Conservation (phyloP, 2,329 filamentous ascomycete species). For the Alternaria ventricosa region DNA sequence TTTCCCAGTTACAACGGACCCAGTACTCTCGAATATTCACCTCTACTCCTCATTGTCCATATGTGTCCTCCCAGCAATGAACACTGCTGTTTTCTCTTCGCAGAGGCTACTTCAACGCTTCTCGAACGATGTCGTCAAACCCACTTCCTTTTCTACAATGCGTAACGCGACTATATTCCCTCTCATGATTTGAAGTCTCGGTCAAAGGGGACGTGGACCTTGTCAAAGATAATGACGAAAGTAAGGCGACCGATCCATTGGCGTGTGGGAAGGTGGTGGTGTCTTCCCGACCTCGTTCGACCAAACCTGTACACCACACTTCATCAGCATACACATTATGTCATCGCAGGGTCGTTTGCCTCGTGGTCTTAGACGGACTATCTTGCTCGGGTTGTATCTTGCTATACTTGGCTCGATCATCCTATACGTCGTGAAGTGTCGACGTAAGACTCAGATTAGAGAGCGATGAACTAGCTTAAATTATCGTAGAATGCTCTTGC, state of each 20-base stretch:
- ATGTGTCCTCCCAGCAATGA: not conserved
- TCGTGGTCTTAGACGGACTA: not conserved
- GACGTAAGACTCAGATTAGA: not conserved
- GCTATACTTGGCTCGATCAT: not conserved
- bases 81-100: not conserved
- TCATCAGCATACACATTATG: not conserved
- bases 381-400: not conserved
- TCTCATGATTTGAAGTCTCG: too few relatives aligned
- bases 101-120: not conserved
- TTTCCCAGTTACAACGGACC: not conserved
- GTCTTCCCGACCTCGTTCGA: not conserved
- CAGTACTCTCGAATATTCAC: not conserved
- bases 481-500: not conserved
- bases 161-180: not conserved
- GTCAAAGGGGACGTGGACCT: not conserved
- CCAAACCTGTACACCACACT: not conserved
- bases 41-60: not conserved
- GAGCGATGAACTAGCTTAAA: not conserved
- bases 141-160: not conserved
- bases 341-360: not conserved
- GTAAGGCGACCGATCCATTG: not conserved
- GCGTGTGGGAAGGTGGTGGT: not conserved
- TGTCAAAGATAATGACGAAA: not conserved
- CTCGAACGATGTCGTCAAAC: not conserved
- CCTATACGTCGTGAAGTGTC: not conserved